Conservation (phyloP, 495 filamentous ascomycete genomes). For the Saxophila tyrrhenica region DNA sequence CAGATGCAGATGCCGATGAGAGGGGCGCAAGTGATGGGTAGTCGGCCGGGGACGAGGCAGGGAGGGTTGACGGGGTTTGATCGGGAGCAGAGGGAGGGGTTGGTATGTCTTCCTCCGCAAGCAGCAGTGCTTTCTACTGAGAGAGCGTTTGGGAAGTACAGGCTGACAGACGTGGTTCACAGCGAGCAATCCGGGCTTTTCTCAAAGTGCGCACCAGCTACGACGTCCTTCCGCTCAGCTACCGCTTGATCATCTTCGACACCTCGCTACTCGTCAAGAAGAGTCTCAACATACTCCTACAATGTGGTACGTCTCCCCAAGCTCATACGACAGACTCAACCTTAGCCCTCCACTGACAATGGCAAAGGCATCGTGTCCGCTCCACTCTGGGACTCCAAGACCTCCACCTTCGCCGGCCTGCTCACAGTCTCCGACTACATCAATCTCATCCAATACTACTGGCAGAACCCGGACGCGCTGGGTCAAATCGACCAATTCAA, state of each 20-base stretch:
- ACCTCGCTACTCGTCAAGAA: slow-evolving; percentile 92
- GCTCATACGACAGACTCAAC: no score
- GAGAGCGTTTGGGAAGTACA: not conserved
- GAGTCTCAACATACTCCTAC: slow-evolving; percentile 90
- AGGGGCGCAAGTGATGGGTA: not conserved
- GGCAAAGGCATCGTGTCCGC: slow-evolving; percentile 87
- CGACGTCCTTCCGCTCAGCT: slow-evolving; percentile 96
- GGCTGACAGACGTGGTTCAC: slow-evolving; percentile 20
- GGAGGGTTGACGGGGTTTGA: slow-evolving; percentile 60
- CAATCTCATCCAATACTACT: slow-evolving; percentile 99
- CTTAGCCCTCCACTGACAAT: not conserved
- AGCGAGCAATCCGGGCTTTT: slow-evolving; percentile 91
- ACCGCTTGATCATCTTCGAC: slow-evolving; percentile 90
- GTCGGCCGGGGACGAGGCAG: not conserved
- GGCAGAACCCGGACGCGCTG: slow-evolving; percentile 88
- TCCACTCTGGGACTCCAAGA: slow-evolving; percentile 92
- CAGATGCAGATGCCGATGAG: no score
- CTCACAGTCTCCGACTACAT: slow-evolving; percentile 95
- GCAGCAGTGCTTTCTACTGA: not conserved
- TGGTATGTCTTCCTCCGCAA: slow-evolving; percentile 52
- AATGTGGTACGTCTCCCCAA: slow-evolving; percentile 69
- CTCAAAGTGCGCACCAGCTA: slow-evolving; percentile 94
- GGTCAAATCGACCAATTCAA: slow-evolving; percentile 88
- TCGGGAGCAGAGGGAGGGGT: slow-evolving; percentile 80
- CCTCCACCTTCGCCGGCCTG: slow-evolving; percentile 84